These are phyloP conservation scores for Leccinum pellstonianum DNA, from an alignment of 768 basidiomycete species.

Conservation along the genomic window DNA sequence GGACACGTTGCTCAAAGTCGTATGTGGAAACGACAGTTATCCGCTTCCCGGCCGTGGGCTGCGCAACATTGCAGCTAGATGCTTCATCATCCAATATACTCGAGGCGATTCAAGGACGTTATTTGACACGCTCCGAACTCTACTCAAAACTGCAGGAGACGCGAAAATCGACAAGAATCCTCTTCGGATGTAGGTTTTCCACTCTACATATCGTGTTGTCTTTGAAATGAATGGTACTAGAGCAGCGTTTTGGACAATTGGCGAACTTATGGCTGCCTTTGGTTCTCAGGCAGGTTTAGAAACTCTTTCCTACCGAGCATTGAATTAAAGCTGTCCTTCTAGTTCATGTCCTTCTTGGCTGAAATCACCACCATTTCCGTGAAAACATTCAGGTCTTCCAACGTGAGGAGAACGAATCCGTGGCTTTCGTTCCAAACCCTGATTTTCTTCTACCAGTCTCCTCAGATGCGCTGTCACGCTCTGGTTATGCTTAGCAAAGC, in stretches of 20 bases:
- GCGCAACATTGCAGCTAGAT: slow-evolving; percentile 75
- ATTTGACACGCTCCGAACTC: slow-evolving; percentile 81
- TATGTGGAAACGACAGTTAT: slow-evolving; percentile 60
- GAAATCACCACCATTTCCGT: slow-evolving; percentile 70
- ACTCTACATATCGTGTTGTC: not conserved
- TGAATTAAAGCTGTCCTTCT: not conserved
- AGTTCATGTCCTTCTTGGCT: slow-evolving; percentile 96
- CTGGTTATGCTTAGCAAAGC: slow-evolving; percentile 76
- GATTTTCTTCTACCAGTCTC: slow-evolving; percentile 46
- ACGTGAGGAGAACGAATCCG: slow-evolving; percentile 44
- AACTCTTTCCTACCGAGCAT: not conserved
- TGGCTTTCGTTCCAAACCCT: slow-evolving; percentile 4
- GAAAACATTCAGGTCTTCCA: slow-evolving; percentile 70
- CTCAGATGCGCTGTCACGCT: slow-evolving; percentile 81
- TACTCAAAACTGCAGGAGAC: slow-evolving; percentile 76
- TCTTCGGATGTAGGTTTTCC: slow-evolving; percentile 58
- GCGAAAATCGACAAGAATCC: slow-evolving; percentile 66
- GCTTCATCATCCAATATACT: slow-evolving; percentile 69
- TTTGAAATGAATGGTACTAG: slow-evolving; percentile 37
- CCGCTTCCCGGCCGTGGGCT: slow-evolving; percentile 88
- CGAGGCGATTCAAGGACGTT: slow-evolving; percentile 80
- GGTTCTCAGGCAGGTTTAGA: slow-evolving; percentile 72
- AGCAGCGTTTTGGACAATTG: slow-evolving; percentile 82
- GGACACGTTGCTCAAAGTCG: slow-evolving; percentile 61
- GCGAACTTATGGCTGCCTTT: slow-evolving; percentile 82